Evolutionary conservation across 2,329 filamentous ascomycete species (phyloP).

Genomic region (Aspergillus terreus): DNA sequence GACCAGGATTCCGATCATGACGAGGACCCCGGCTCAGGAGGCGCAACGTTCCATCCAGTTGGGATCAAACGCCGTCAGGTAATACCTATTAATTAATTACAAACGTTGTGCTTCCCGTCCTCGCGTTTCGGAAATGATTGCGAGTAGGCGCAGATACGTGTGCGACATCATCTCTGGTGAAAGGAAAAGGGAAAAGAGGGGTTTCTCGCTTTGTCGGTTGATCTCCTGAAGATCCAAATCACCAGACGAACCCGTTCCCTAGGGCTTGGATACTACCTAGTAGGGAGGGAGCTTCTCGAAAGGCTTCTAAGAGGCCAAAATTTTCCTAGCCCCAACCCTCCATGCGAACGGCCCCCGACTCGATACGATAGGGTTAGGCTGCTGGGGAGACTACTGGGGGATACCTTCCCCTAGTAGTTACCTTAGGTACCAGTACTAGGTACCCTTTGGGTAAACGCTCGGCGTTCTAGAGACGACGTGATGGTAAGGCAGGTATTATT

Average conservation of each 20-base stretch:
- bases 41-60: slow-evolving; percentile 27
- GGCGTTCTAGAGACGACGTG: not conserved
- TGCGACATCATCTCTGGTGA: not conserved
- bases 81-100: slow-evolving; percentile 4
- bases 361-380: slow-evolving; percentile 1
- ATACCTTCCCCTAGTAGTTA: too few species aligned
- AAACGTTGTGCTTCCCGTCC: not conserved
- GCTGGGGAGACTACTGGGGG: not conserved
- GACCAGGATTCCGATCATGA: slow-evolving; percentile 6
- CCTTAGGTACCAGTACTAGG: not conserved
- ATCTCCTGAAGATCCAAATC: slow-evolving; percentile 26
- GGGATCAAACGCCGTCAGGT: slow-evolving; percentile 12
- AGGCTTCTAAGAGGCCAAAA: not conserved
- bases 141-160: not conserved
- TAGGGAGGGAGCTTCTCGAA: not conserved
- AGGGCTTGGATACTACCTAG: not conserved
- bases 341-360: not conserved
- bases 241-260: not conserved
- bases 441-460: not conserved
- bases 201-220: not conserved
- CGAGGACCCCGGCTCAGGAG: slow-evolving; percentile 17
- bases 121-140: not conserved
- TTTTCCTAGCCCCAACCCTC: slow-evolving; percentile 1
- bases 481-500: not conserved
- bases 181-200: not conserved